Base-by-base conservation (phyloP, 1,139 yeast species). In the Yarrowia galli region DNA sequence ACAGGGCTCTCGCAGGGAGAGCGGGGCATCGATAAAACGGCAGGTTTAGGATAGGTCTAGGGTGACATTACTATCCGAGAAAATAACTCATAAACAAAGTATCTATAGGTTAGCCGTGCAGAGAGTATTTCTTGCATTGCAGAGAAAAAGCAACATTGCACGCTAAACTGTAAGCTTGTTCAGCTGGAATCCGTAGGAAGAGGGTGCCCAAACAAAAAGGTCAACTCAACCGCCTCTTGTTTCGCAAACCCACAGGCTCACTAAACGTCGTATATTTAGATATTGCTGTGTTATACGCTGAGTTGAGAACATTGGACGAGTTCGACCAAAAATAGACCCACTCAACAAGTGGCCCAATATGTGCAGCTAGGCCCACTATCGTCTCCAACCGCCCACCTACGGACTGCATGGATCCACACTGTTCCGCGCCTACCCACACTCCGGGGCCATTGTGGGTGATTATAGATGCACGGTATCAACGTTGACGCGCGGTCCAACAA, bases 231-330 rank as follows among this genome's bases (percentile, higher is more conserved):
- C 22, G 25, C n/a, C 45, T 18, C 6, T 22, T 20, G 12, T 42
- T 42, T 42, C 15, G 22, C 13, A 18, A 20, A 43, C 46, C 46
- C 46, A 43, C 48, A 13, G 18, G 10, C 5, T 8, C 51, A 4
- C 22, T 46, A 25, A 46, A 46, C 53, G 53, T 46, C 53, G n/a
- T 46, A 46, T 46, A 25, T 46, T 25, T 46, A 46, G 53, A 46
- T 45, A 23, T 23, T 15, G 48, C 25, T 23, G 48, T 8, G 32
- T 16, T 45, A 45, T 22, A 45, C 49, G 28, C 32, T 23, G 46
- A 38, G 43, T 8, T 18, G 16, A 7, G 7, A 25, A 28, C 1
- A 28, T 28, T 10, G 32, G 7, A 28, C 32, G 32, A 28, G 9
- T 10, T 40, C 16, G 20, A 40, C 43, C 20, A 9, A 40, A 40